phyloP scores from a whole-genome alignment of 352 stramenopile genomes.

The Globisporangium nunn region DNA sequence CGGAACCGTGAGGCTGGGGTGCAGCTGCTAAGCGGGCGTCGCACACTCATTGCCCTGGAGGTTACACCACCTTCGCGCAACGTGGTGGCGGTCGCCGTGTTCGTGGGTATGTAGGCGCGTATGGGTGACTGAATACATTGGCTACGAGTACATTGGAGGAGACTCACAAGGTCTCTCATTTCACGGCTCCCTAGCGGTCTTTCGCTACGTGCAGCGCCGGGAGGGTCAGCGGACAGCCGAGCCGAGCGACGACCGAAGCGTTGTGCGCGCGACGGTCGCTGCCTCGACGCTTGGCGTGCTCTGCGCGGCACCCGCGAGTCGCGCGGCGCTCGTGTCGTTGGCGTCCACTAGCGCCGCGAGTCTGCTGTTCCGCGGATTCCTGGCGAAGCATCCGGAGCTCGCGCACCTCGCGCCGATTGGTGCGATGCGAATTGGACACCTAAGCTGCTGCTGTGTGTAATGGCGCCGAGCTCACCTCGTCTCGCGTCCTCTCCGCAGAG shows the following conservation, averaged over 20 bases:
- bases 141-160: neutral
- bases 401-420: conserved; percentile 21
- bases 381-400: conserved; percentile 27
- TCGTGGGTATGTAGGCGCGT: conserved; percentile 34
- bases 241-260: neutral
- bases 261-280: conserved; percentile 19
- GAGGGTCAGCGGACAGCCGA: neutral
- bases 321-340: conserved; percentile 43
- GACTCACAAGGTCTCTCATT: neutral
- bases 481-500: conserved; percentile 13
- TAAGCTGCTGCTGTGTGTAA: too few relatives aligned
- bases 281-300: conserved; percentile 26
- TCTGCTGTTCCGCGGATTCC: conserved; percentile 20
- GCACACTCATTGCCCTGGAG: neutral
- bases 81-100: conserved; percentile 37
- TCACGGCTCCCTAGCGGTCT: conserved; percentile 23
- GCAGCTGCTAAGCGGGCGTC: conserved; percentile 9
- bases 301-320: conserved; percentile 26
- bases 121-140: too few relatives aligned
- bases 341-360: conserved; percentile 42
- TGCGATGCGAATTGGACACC: too few relatives aligned
- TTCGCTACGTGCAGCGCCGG: conserved; percentile 31
- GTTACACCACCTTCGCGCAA: conserved; percentile 29
- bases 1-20: conserved; percentile 9
- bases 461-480: too few relatives aligned